Evolutionary conservation across 768 basidiomycete genomes (phyloP), one percentile per base, ranked within the genome.

Genomic region (Collybia mongolica): DNA sequence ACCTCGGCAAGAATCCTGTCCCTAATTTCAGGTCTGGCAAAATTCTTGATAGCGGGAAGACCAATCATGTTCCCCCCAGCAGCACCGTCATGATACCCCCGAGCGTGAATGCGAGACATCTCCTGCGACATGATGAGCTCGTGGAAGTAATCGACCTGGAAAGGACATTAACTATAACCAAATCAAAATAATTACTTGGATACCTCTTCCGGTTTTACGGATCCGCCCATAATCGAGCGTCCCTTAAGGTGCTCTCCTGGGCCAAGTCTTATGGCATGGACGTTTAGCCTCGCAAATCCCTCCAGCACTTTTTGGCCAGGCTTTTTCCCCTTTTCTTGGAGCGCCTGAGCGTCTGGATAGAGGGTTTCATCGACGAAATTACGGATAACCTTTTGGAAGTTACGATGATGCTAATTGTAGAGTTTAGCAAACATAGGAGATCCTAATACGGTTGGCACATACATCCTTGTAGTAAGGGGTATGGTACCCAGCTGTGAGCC

Each of bases 1-100:
- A 84, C 73, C 29, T 80, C 83, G 11, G 73, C 71, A 6, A 81
- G 53, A 42, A 79, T 60, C 54, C 68, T 72, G 38, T 72, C 72
- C 49, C 79, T 75, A 20, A 90, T 53, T 44, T 76, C 77, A 4
- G 72, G 70, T 44, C 43, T 35, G 6, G 60, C 60, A 32, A 59
- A 61, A 39, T 72, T 71, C 20, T 58, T 54, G n/a, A 89, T 75
- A 0, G 86, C 84, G 4, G 87, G 86, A 2, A 88, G 73, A 40
- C 85, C 84, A 53, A 88, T 88, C 53, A 83, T 80, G 54, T 77
- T 79, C 35, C 86, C 86, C 20, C 76, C 79, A 24, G 80, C 72
- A 23, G 84, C 67, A 39, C 88, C 88, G 62, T 87, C 87, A 11
- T 80, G 82, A 59, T 86, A 90, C 0, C 87, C 88, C 39, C 86